Evolutionary conservation across 2,329 filamentous ascomycete species (phyloP), one percentile per base, ranked within the genome.

Genomic region (Neoascochyta sp.): DNA sequence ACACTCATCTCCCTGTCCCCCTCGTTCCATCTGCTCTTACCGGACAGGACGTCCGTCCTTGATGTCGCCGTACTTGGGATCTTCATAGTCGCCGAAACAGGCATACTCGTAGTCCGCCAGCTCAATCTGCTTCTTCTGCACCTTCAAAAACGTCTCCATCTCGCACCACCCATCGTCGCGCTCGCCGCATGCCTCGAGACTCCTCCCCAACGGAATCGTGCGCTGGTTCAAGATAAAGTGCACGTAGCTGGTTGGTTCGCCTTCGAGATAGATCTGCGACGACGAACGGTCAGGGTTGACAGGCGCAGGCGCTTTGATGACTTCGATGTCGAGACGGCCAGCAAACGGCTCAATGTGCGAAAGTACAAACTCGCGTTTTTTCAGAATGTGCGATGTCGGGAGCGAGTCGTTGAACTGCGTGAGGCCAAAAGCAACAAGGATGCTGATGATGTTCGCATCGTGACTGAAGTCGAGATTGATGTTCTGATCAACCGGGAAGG

Each of bases 391-490:
- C 8, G 70, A 67, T 2, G 73, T 65, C 0, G 78, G 76, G 3
- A 87, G 67, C 9, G 74, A 32, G n/a, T 53, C 64, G 12, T 74
- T 67, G 51, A 89, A 87, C 51, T 88, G 83, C 3, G 65, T 76
- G 25, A 88, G 68, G 1, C 83, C 83, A 38, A 89, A 83, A 0
- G 84, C 83, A 0, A 81, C 78, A 4, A 88, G 65, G 42, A 87
- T 75, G 15, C 74, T 74, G 46, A 81, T 69, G 37, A 86, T 84
- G 54, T 83, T 85, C 17, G 80, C 82, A 60, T 89, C 84, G 58
- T 89, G 84, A 10, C 76, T 80, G 57, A 88, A 88, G 65, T 88
- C 84, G 27, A 88, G 75, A 58, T 87, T 86, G 10, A 89, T 68
- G 13, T 68, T 74, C 54, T 89, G 85, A 52, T 86, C 76, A 4